Conservation (phyloP, 805 yeast species). For the Nakazawaea holstii region DNA sequence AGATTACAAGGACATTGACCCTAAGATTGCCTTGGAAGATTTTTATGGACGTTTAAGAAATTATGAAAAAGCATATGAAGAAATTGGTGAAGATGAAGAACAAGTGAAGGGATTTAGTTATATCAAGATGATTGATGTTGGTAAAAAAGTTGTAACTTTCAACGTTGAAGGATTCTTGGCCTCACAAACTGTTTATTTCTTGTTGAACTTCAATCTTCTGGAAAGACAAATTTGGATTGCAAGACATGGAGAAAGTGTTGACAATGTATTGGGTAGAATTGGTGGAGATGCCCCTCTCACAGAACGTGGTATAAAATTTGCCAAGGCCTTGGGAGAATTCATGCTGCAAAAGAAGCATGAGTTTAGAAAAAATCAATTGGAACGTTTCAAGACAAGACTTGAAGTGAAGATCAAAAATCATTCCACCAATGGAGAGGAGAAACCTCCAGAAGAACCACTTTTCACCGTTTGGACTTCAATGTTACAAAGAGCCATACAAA, state of each 20-base stretch:
- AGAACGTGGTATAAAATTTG: conserved; percentile 68
- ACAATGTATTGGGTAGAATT: conserved; percentile 77
- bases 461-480: conserved; percentile 93
- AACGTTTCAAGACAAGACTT: conserved; percentile 40
- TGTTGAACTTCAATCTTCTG: conserved; percentile 80
- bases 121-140: conserved; percentile 94
- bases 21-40: conserved; percentile 70
- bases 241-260: conserved; percentile 89
- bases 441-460: conserved; percentile 57
- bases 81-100: conserved; percentile 70
- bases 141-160: conserved; percentile 87
- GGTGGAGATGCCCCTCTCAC: conserved; percentile 91
- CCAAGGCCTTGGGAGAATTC: conserved; percentile 68
- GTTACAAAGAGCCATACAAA: conserved; percentile 72
- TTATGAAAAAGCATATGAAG: conserved; percentile 86
- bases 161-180: conserved; percentile 85
- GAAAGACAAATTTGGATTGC: conserved; percentile 94
- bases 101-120: conserved; percentile 66
- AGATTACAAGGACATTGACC: conserved; percentile 84
- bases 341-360: conserved; percentile 64
- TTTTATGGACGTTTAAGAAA: conserved; percentile 76
- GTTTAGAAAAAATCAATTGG: conserved; percentile 60
- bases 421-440: conserved; percentile 20
- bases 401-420: conserved; percentile 31
- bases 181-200: conserved; percentile 87